Conservation (phyloP, 106 monocot species). For the Hemerocallis citrina region DNA sequence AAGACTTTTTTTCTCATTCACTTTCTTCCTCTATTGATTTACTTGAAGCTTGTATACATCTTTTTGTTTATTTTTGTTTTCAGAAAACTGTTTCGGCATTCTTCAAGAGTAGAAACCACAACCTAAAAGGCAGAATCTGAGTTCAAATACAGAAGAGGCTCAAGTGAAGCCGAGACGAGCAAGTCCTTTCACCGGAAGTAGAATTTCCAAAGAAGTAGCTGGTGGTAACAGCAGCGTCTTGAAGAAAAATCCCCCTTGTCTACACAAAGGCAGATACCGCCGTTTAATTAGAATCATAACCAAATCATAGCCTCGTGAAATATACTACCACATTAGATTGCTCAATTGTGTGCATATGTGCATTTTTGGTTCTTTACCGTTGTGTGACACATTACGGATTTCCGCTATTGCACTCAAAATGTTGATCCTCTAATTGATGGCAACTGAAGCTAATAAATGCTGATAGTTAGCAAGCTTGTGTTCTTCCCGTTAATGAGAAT, state of each 20-base stretch:
- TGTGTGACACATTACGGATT: too few relatives aligned
- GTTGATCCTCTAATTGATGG: too few relatives aligned
- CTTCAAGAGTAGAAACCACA: background rate
- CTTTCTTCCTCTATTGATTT: background rate
- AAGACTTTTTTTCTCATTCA: background rate
- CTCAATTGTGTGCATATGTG: too few relatives aligned
- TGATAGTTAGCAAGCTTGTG: too few relatives aligned
- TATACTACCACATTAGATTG: too few relatives aligned
- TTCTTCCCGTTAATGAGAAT: too few relatives aligned
- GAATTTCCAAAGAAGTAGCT: background rate
- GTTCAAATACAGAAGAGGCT: background rate
- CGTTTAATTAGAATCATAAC: background rate
- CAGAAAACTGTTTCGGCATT: background rate
- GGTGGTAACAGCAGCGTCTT: background rate
- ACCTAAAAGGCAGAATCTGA: background rate
- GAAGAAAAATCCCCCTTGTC: background rate
- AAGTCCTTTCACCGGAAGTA: background rate
- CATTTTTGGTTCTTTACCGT: too few relatives aligned
- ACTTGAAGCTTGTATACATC: background rate
- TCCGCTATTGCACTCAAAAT: too few relatives aligned
- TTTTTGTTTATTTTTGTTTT: background rate
- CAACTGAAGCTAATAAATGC: too few relatives aligned
- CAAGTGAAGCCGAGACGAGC: background rate
- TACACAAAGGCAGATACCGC: background rate
- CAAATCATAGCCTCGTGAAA: too few relatives aligned